Evolutionary conservation across 257 asterid species (phyloP), one percentile per base, ranked within the genome.

Genomic region (Jasminum sambac): DNA sequence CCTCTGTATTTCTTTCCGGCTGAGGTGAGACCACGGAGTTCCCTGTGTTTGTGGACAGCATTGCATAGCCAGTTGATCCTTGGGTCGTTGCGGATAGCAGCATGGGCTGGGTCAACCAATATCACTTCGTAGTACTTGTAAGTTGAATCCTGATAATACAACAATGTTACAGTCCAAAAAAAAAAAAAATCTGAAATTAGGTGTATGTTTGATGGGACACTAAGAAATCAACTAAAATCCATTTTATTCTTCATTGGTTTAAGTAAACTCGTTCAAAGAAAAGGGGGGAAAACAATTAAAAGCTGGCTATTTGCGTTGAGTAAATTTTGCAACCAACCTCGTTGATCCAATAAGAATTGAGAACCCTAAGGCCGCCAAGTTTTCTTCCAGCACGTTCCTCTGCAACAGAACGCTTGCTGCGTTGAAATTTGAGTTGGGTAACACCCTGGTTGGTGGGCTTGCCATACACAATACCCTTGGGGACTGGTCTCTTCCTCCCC

Each of bases 111-210:
- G n/a, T 50, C 59, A 50, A 50, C 59, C 59, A 50, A 50, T 11
- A 50, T 50, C 6, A 50, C 59, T 24, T 50, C 59, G 2, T n/a
- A 50, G 11, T 50, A 50, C 25, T 50, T 50, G 59, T 50, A 50
- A 16, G 59, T 50, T 50, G 59, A 50, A 50, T 50, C 59, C 59
- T 50, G n/a, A n/a, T n/a, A n/a, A n/a, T n/a, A n/a, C n/a, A n/a
- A 17, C 59, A 50, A n/a, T 3, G 11, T 3, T 16, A 30, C 36
- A 30, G 36, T 30, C n/a, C n/a, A n/a, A n/a, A n/a, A n/a, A n/a
- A n/a, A n/a, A n/a, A n/a, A n/a, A n/a, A n/a, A n/a, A n/a, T n/a
- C n/a, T n/a, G n/a, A n/a, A n/a, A n/a, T n/a, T n/a, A n/a, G n/a
- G n/a, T n/a, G n/a, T n/a, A n/a, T n/a, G n/a, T n/a, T n/a, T n/a